Conservation (phyloP, 305 asterid genomes). For the Solanum hybrid region DNA sequence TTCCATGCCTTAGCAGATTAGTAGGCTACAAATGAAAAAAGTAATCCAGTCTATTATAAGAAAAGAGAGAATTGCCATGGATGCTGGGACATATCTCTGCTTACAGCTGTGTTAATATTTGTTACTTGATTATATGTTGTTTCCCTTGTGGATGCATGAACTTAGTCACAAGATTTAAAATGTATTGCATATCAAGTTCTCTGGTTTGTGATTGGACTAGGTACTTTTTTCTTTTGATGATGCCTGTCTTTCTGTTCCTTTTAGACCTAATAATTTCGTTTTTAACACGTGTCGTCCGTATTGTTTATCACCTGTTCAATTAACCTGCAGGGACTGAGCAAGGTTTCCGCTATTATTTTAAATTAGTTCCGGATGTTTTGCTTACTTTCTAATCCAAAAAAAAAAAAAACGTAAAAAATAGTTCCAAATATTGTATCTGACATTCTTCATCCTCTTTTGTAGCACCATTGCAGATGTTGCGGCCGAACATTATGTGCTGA, state of each 20-base stretch:
- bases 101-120: background rate
- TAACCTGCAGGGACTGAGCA: constrained; percentile 1
- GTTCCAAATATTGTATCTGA: background rate
- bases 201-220: background rate
- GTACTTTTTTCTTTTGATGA: background rate
- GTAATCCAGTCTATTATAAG: background rate
- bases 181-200: background rate
- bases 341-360: background rate
- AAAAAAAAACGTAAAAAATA: background rate
- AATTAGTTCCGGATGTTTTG: background rate
- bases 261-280: background rate
- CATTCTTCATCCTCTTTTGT: constrained; percentile 14
- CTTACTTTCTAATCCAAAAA: background rate
- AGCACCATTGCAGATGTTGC: constrained; percentile 96
- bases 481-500: constrained; percentile 89
- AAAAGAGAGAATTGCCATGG: background rate
- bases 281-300: background rate
- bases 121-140: background rate
- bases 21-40: background rate
- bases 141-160: background rate
- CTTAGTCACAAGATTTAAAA: background rate
- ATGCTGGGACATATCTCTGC: background rate
- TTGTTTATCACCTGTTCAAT: background rate
- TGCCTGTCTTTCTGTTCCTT: background rate
- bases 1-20: background rate